phyloP scores from a whole-genome alignment of 257 asterid species.

The Phtheirospermum japonicum region DNA sequence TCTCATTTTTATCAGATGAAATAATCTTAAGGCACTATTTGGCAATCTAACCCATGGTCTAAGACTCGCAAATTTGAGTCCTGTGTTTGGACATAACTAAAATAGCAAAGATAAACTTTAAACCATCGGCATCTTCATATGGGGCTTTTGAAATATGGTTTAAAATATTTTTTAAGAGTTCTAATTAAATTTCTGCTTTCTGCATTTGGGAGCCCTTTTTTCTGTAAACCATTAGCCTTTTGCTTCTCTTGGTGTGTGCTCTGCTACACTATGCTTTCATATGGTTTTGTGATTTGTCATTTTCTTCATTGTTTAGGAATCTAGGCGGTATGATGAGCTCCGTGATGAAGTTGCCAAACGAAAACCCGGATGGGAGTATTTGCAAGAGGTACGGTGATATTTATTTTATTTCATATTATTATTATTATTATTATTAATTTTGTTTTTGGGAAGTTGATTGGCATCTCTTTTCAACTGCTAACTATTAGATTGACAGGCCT shows the following conservation, averaged over 20 bases:
- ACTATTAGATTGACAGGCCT: slow-evolving; percentile 53
- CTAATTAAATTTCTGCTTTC: slow-evolving; percentile 7
- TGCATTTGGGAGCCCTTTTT: background rate
- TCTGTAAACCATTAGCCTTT: background rate
- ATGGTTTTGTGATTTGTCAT: slow-evolving; percentile 20
- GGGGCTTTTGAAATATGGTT: background rate
- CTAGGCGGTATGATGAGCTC: slow-evolving; percentile 83
- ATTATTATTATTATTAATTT: too few species aligned
- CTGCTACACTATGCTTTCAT: slow-evolving; percentile 10
- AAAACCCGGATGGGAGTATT: slow-evolving; percentile 93
- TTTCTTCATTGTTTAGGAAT: slow-evolving; percentile 54
- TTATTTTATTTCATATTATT: background rate
- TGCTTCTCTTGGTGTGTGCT: slow-evolving; percentile 18
- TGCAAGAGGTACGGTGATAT: slow-evolving; percentile 71
- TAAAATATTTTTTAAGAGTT: background rate
- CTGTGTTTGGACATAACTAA: slow-evolving; percentile 15
- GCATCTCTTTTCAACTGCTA: slow-evolving; percentile 20
- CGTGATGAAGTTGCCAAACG: slow-evolving; percentile 82
- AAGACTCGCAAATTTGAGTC: slow-evolving; percentile 2
- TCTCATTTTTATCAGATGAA: slow-evolving; percentile 1
- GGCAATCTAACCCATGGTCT: slow-evolving; percentile 4
- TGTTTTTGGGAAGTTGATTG: background rate
- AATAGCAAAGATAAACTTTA: slow-evolving; percentile 6
- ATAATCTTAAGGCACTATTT: slow-evolving; percentile 10
- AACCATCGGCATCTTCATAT: background rate